Evolutionary conservation across 2,329 filamentous ascomycete genomes (phyloP).

Genomic region (Talaromyces verruculosus): DNA sequence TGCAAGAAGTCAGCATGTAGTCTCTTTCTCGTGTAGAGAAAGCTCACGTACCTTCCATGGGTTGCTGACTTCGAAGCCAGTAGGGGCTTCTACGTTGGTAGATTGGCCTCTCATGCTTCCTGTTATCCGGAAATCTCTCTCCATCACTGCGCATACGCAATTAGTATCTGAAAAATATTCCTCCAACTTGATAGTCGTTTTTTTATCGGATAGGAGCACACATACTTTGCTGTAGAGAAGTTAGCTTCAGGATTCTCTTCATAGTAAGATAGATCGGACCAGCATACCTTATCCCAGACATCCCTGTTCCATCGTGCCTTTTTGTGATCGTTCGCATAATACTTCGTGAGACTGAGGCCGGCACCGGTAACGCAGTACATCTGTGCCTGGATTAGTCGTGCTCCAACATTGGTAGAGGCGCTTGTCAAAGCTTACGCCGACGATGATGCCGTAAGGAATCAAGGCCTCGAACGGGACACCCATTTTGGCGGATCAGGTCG

Average conservation of each 20-base stretch:
- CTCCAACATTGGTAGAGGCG: slow-evolving; percentile 15
- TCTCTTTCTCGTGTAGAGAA: neutral
- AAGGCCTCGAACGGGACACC: slow-evolving; percentile 67
- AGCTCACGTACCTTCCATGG: slow-evolving; percentile 61
- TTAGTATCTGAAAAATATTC: neutral
- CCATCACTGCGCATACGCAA: slow-evolving; percentile 57
- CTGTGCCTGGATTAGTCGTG: slow-evolving; percentile 38
- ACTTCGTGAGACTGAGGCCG: slow-evolving; percentile 58
- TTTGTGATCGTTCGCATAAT: slow-evolving; percentile 65
- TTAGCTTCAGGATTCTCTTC: slow-evolving; percentile 40
- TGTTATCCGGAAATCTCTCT: slow-evolving; percentile 63
- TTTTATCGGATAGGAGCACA: slow-evolving; percentile 30
- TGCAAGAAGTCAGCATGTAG: slow-evolving; percentile 25
- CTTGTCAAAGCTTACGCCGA: slow-evolving; percentile 50
- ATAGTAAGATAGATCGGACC: slow-evolving; percentile 13
- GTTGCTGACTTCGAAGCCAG: slow-evolving; percentile 66
- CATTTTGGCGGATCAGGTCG: slow-evolving; percentile 46
- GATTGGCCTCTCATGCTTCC: slow-evolving; percentile 62
- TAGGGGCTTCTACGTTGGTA: slow-evolving; percentile 58
- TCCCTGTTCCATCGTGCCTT: slow-evolving; percentile 59
- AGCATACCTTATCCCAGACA: slow-evolving; percentile 63
- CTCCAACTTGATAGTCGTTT: slow-evolving; percentile 17
- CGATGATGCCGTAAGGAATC: slow-evolving; percentile 63
- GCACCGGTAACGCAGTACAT: slow-evolving; percentile 62
- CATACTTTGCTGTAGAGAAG: slow-evolving; percentile 54